Evolutionary conservation across 257 asterid species (phyloP).

Genomic region (Fraxinus pennsylvanica): DNA sequence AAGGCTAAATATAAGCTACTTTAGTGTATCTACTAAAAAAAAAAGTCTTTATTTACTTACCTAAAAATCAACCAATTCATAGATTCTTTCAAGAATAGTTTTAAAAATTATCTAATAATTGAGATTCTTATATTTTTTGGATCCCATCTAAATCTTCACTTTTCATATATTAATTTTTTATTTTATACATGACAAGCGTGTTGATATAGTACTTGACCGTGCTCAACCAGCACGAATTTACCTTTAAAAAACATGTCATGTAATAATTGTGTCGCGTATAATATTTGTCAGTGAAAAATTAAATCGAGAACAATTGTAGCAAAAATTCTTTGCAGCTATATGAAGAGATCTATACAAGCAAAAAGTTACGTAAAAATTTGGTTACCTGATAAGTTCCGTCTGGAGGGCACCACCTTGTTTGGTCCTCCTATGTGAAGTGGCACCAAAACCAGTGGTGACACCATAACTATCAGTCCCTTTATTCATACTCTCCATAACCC

Average conservation of each 20-base stretch:
- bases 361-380: not conserved
- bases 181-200: not conserved
- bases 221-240: not conserved
- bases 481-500: conserved; percentile 89
- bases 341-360: not conserved
- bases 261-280: not conserved
- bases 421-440: conserved; percentile 84
- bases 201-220: not conserved
- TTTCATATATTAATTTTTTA: too few species aligned
- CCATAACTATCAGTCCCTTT: conserved; percentile 93
- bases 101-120: too few species aligned
- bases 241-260: not conserved
- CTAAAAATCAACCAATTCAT: too few species aligned
- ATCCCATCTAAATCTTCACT: not conserved
- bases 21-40: too few species aligned
- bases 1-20: too few species aligned
- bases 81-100: too few species aligned
- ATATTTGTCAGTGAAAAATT: not conserved
- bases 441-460: conserved; percentile 87
- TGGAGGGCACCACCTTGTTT: conserved; percentile 91
- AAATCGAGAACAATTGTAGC: not conserved
- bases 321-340: not conserved
- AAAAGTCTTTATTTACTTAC: too few species aligned
- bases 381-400: conserved; percentile 85
- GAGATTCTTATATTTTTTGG: too few species aligned